Conservation (phyloP, 2,329 filamentous ascomycete genomes). For the Fusarium staphyleae region DNA sequence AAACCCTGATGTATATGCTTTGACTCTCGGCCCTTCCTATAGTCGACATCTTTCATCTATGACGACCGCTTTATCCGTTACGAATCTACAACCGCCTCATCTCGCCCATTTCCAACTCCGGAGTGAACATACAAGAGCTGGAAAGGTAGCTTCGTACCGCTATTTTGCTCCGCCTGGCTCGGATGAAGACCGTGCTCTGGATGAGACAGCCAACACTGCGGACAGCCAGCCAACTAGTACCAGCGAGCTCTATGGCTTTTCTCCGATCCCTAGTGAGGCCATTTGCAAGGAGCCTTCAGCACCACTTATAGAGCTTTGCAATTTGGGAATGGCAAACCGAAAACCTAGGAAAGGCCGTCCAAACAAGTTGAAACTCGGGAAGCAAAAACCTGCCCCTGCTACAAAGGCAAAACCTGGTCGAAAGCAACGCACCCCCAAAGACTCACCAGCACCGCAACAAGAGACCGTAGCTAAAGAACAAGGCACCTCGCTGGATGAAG, state of each 20-base stretch:
- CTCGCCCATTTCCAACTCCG: conserved; percentile 46
- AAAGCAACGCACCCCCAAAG: background rate
- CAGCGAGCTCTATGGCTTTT: conserved; percentile 31
- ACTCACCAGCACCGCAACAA: background rate
- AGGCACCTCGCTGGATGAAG: background rate
- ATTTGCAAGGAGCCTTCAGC: conserved; percentile 5
- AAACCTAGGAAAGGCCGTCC: conserved; percentile 41
- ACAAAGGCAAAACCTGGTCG: conserved; percentile 7
- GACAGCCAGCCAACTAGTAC: background rate
- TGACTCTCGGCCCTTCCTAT: conserved; percentile 48
- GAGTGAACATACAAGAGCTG: conserved; percentile 47
- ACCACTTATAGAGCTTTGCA: conserved; percentile 41
- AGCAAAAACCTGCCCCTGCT: conserved; percentile 7
- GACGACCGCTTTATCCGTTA: conserved; percentile 46
- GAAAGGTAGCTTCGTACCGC: conserved; percentile 49
- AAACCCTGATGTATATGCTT: conserved; percentile 48
- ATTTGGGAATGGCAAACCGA: conserved; percentile 28
- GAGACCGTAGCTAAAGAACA: background rate
- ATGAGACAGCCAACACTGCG: background rate
- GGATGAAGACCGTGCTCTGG: background rate
- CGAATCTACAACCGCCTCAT: conserved; percentile 44
- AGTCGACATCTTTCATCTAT: conserved; percentile 49
- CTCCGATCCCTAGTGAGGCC: conserved; percentile 2
- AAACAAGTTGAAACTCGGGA: conserved; percentile 17
- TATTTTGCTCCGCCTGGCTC: conserved; percentile 35